phyloP scores from a whole-genome alignment of 2,329 filamentous ascomycete species.

The Alternaria consortialis region DNA sequence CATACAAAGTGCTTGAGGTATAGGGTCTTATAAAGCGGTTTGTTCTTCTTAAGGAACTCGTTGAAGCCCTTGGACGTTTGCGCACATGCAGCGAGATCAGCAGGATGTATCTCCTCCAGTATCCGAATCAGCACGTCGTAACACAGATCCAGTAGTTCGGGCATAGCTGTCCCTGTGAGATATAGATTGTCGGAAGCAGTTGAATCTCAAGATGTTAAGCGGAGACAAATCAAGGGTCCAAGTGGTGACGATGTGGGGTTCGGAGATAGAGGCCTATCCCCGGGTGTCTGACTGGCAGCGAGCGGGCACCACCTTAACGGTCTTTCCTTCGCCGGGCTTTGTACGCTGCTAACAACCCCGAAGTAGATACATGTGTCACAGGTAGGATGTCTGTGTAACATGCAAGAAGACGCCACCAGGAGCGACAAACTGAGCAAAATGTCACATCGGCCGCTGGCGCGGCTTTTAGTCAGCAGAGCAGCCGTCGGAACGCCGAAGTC shows the following conservation, averaged over 20 bases:
- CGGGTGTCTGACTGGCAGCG: background rate
- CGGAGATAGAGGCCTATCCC: conserved; percentile 7
- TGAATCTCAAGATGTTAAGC: background rate
- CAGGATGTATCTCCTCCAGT: conserved; percentile 43
- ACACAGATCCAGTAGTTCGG: conserved; percentile 47
- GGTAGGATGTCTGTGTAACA: background rate
- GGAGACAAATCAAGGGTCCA: background rate
- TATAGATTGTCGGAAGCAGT: background rate
- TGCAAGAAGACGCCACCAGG: background rate
- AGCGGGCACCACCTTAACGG: background rate
- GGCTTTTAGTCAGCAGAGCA: conserved; percentile 11
- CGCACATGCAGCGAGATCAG: conserved; percentile 44
- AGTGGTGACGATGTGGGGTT: conserved; percentile 14
- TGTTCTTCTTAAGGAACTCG: conserved; percentile 65
- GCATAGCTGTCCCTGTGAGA: conserved; percentile 11
- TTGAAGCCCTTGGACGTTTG: conserved; percentile 55
- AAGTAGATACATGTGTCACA: background rate
- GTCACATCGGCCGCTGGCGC: background rate
- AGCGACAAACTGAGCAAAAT: background rate
- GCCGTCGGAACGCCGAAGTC: conserved; percentile 1
- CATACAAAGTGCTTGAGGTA: conserved; percentile 68
- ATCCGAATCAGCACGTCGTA: conserved; percentile 50
- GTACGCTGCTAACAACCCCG: background rate
- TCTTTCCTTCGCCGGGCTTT: background rate
- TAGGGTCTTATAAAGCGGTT: conserved; percentile 67